phyloP scores from a whole-genome alignment of 2,329 filamentous ascomycete genomes.

The Paecilomyces variotii region DNA sequence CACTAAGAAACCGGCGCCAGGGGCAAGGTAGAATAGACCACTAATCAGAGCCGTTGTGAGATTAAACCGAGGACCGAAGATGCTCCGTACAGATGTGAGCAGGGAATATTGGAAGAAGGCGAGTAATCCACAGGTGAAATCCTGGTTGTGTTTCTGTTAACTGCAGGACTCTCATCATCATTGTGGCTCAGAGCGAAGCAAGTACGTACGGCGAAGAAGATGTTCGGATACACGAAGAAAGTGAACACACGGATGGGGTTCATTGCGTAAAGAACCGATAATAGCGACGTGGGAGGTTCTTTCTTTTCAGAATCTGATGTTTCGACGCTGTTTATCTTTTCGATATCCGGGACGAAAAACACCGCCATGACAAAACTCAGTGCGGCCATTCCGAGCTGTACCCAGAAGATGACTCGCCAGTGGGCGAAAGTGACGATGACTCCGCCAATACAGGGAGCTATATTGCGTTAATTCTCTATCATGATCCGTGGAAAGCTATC shows the following conservation, averaged over 20 bases:
- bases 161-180: background rate
- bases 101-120: conserved; percentile 68
- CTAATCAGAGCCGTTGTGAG: conserved; percentile 57
- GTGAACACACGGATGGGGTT: conserved; percentile 56
- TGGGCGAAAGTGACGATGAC: conserved; percentile 67
- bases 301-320: conserved; percentile 34
- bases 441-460: conserved; percentile 56
- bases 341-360: conserved; percentile 62
- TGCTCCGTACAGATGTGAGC: conserved; percentile 61
- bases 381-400: conserved; percentile 62
- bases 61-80: conserved; percentile 65
- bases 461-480: background rate
- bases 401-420: conserved; percentile 73
- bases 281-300: background rate
- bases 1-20: conserved; percentile 60
- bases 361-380: conserved; percentile 52
- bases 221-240: conserved; percentile 60
- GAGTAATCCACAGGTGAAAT: conserved; percentile 37
- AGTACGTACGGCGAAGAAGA: conserved; percentile 48
- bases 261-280: background rate
- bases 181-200: conserved; percentile 39
- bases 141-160: conserved; percentile 10
- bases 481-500: background rate
- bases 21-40: conserved; percentile 67
- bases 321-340: conserved; percentile 47